Percentiles rank a stretch among this genome's conserved stretches.
Conservation (phyloP, 2,329 filamentous ascomycete genomes). For the Pezicula carpinea region DNA sequence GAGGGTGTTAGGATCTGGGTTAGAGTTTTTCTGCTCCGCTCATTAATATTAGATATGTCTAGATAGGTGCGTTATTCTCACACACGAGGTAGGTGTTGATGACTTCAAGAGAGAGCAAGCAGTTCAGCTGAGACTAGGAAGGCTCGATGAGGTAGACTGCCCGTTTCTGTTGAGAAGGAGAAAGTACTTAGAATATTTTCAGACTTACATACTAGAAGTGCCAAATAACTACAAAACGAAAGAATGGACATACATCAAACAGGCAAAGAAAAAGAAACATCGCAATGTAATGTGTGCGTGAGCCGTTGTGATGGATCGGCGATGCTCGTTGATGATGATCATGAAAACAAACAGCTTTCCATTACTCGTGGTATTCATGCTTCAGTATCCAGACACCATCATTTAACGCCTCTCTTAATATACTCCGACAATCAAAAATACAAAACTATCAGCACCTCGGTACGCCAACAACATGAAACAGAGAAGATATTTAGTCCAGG, state of each 20-base stretch:
- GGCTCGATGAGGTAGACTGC: too few relatives aligned
- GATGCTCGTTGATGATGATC: neutral
- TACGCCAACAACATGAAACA: slow-evolving; percentile 6
- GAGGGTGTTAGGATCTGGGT: neutral
- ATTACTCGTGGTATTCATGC: neutral
- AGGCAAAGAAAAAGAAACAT: neutral
- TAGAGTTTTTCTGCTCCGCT: too few relatives aligned
- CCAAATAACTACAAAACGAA: neutral
- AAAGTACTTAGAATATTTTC: too few relatives aligned
- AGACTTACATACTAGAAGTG: too few relatives aligned
- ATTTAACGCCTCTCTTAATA: neutral
- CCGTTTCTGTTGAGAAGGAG: too few relatives aligned
- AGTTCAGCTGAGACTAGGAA: too few relatives aligned
- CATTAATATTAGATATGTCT: too few relatives aligned
- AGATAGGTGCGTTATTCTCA: too few relatives aligned
- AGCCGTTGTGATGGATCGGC: neutral
- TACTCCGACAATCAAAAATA: neutral
- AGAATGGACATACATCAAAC: neutral
- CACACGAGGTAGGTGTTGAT: too few relatives aligned
- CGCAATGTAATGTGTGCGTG: neutral
- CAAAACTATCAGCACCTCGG: neutral
- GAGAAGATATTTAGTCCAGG: neutral
- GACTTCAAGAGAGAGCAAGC: too few relatives aligned
- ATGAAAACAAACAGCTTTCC: neutral
- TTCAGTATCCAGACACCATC: neutral